phyloP scores from a whole-genome alignment of 1,284 basidiomycete species.

The Puccinia brachypodii region DNA sequence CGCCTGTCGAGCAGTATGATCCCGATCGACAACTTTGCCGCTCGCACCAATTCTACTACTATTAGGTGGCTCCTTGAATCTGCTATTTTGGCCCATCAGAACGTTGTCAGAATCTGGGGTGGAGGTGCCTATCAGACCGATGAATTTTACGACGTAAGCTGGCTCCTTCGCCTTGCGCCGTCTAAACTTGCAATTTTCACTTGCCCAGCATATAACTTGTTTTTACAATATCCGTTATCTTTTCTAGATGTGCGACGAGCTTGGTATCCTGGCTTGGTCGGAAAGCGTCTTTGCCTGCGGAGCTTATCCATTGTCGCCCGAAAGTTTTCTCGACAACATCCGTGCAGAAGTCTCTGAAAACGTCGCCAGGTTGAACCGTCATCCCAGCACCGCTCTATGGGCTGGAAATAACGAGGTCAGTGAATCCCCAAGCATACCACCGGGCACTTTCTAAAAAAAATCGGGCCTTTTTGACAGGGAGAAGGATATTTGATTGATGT shows the following conservation, averaged over 20 bases:
- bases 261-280: slow-evolving; percentile 68
- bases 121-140: slow-evolving; percentile 52
- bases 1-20: slow-evolving; percentile 17
- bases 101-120: slow-evolving; percentile 54
- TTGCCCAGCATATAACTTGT: slow-evolving; percentile 45
- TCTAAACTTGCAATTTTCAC: not conserved
- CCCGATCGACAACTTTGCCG: slow-evolving; percentile 36
- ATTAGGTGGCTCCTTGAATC: slow-evolving; percentile 51
- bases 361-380: slow-evolving; percentile 63
- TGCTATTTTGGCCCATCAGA: slow-evolving; percentile 50
- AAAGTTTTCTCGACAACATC: slow-evolving; percentile 63
- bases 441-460: no score
- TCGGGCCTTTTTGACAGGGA: slow-evolving; percentile 21
- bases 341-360: slow-evolving; percentile 66
- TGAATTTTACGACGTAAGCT: slow-evolving; percentile 50
- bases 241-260: slow-evolving; percentile 63
- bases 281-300: slow-evolving; percentile 59
- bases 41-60: slow-evolving; percentile 42
- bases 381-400: slow-evolving; percentile 67
- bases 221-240: slow-evolving; percentile 59
- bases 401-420: slow-evolving; percentile 65
- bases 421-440: no score
- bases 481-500: slow-evolving; percentile 38
- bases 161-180: not conserved
- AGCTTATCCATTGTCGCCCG: slow-evolving; percentile 49